Conservation (phyloP, 176 grass and related monocot genomes). For the Bothriochloa decipiens region DNA sequence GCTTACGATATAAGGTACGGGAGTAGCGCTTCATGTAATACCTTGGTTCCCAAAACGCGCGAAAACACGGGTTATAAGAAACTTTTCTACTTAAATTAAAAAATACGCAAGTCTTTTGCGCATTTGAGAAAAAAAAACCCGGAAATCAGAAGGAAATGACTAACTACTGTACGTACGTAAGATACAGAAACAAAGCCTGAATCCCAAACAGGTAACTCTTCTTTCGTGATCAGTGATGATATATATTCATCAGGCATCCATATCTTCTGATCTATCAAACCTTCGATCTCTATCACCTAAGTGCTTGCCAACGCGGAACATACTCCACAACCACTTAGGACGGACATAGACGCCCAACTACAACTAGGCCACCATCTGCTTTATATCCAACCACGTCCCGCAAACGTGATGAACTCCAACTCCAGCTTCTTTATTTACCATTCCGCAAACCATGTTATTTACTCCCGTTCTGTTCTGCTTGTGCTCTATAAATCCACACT, state of each 20-base stretch:
- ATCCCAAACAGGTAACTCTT: background rate
- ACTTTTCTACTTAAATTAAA: no score
- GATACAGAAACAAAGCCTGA: background rate
- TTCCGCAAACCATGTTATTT: background rate
- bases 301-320: background rate
- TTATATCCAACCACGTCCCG: background rate
- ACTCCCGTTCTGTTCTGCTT: conserved; percentile 3
- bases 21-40: no score
- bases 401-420: conserved; percentile 21
- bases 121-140: no score
- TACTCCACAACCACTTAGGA: background rate
- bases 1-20: no score
- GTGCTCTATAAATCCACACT: conserved; percentile 25
- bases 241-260: background rate
- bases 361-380: background rate
- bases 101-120: no score
- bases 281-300: background rate
- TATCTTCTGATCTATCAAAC: background rate
- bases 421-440: conserved; percentile 26
- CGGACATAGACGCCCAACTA: background rate
- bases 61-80: no score
- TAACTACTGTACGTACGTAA: no score
- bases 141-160: no score
- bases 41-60: no score
- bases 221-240: background rate